Base-by-base conservation (phyloP, 169 alveolate species). In the Plasmodium malariae region DNA sequence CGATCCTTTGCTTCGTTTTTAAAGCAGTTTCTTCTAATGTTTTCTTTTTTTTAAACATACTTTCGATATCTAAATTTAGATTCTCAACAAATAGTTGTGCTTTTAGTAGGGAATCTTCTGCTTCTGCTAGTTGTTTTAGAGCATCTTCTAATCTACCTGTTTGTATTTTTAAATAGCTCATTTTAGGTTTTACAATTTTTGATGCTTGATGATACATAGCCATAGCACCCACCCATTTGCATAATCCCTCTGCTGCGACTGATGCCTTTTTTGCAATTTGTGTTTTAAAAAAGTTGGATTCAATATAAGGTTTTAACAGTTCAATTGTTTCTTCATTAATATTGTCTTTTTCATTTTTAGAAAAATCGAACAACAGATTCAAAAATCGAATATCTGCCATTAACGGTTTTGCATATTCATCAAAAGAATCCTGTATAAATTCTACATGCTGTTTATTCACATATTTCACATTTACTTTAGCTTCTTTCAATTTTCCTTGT, bases 321-420 rank as follows among this genome's bases (percentile, higher is more conserved):
- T 97, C 99, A 94, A 97, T 95, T 12, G 99, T 97, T 93, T 97
- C 99, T 88, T 98, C 99, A 92, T 97, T 98, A 94, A 97, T 97
- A 83, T 96, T 94, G 89, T 98, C 99, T 92, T 96, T 97, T 78
- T 97, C 99, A 69, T 92, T 92, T 65, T 95, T 94, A 12, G 97
- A 96, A 93, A 96, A 97, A 83, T 96, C 98, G 67, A 95, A 88
- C 88, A 97, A 92, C 59, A 88, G 87, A 88, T 92, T 92, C 89
- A 97, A 91, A 96, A 97, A 97, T 60, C 94, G 93, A 85, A 96
- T 95, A 88, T 96, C 98, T 28, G 93, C 92, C 94, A 97, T 87
- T 92, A 96, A 92, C 1, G 93, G 83, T 93, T 96, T 97, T 49
- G 98, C 96, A 89, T 87, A 95, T 76, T 95, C 98, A 69, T 97